Percentiles rank a stretch among this genome's conserved stretches.
These are phyloP conservation scores for Rhododendron simsii DNA, from an alignment of 148 eudicot species.

Conservation along the genomic window DNA sequence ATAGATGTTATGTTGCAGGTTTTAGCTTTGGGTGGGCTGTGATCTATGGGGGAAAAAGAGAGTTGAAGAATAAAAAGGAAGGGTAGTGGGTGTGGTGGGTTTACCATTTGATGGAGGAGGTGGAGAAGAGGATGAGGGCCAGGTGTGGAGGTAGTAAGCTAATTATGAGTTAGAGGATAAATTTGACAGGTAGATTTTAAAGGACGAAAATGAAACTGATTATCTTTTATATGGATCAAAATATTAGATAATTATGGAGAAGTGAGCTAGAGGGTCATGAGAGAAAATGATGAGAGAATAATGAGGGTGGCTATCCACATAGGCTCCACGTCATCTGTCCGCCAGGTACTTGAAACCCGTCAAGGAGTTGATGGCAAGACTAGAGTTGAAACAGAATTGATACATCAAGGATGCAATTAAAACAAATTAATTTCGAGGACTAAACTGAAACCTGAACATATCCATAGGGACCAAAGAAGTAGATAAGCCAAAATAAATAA, in stretches of 20 bases:
- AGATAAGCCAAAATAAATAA: neutral
- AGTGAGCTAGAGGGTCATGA: neutral
- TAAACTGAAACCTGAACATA: neutral
- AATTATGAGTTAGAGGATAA: neutral
- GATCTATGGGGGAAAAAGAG: neutral
- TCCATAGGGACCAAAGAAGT: neutral
- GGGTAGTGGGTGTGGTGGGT: neutral
- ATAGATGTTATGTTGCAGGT: neutral
- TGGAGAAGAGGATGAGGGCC: neutral
- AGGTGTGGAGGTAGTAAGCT: neutral
- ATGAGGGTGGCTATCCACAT: neutral
- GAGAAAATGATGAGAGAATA: neutral
- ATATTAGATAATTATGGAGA: neutral
- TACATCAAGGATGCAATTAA: neutral
- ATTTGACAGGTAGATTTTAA: neutral
- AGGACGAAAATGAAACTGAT: neutral
- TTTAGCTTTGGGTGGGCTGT: neutral
- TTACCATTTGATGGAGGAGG: neutral
- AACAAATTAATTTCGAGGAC: neutral
- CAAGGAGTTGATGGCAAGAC: neutral
- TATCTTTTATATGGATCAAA: neutral
- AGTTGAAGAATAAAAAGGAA: neutral
- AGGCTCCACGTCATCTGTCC: neutral
- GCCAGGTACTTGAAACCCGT: neutral
- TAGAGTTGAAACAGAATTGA: neutral